These are phyloP conservation scores for Nowakowskiella sp. DNA, from an alignment of 192 early-diverging fungal genomes.

Conservation along the genomic window DNA sequence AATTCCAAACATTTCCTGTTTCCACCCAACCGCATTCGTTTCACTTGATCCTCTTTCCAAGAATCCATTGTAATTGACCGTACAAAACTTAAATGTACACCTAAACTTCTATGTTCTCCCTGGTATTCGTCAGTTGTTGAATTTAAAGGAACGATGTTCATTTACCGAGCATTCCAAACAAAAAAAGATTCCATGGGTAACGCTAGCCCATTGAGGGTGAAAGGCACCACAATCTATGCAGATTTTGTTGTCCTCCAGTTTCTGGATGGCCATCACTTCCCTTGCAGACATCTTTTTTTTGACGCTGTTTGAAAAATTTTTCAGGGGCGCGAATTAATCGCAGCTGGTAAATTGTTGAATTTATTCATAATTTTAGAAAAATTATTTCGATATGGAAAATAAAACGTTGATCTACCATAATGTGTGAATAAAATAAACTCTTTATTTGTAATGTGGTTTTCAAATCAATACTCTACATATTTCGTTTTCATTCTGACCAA, in stretches of 20 bases:
- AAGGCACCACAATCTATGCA: constrained; percentile 89
- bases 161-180: constrained; percentile 93
- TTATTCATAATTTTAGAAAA: no score
- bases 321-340: no score
- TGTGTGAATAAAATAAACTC: no score
- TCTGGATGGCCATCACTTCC: constrained; percentile 10
- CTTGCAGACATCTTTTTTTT: no score
- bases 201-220: constrained; percentile 79
- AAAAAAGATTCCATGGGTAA: constrained; percentile 90
- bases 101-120: constrained; percentile 7
- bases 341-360: no score
- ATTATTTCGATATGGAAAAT: no score
- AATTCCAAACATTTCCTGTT: constrained; percentile 80
- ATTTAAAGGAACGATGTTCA: constrained; percentile 69
- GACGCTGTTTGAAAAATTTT: no score
- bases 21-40: constrained; percentile 89
- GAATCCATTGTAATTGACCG: constrained; percentile 98
- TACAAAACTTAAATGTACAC: constrained; percentile 73
- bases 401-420: no score
- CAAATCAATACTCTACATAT: no score
- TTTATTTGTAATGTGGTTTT: no score
- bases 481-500: no score
- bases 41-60: constrained; percentile 91
- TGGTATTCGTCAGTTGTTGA: constrained; percentile 48
- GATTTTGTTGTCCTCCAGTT: constrained; percentile 31